Conservation (phyloP, 1,139 yeast species). For the Sugiyamaella grinbergsii region DNA sequence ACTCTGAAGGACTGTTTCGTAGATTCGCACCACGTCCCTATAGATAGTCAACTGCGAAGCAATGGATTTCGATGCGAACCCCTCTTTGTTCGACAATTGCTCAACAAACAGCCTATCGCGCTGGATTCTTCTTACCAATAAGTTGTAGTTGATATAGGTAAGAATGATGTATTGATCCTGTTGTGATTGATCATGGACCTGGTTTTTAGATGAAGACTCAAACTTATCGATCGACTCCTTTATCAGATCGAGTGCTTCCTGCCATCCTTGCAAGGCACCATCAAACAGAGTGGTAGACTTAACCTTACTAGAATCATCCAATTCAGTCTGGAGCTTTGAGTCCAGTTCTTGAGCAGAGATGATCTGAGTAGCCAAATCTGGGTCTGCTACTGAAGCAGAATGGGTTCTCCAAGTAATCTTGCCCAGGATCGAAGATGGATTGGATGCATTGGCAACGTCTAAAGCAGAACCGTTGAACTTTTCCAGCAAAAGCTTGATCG, state of each 20-base stretch:
- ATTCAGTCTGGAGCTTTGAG: constrained; percentile 26
- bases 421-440: constrained; percentile 35
- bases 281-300: constrained; percentile 48
- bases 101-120: constrained; percentile 63
- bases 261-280: constrained; percentile 54
- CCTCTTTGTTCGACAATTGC: constrained; percentile 37
- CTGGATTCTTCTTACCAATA: constrained; percentile 64
- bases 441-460: constrained; percentile 25
- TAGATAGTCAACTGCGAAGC: constrained; percentile 43
- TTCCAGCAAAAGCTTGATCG: constrained; percentile 26
- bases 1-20: constrained; percentile 52
- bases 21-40: constrained; percentile 54
- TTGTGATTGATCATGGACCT: constrained; percentile 49
- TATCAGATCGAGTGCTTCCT: constrained; percentile 57
- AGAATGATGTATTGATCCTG: constrained; percentile 76
- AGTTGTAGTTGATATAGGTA: constrained; percentile 72
- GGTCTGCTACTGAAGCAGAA: constrained; percentile 66
- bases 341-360: constrained; percentile 40
- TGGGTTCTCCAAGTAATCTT: constrained; percentile 72
- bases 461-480: constrained; percentile 27
- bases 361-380: constrained; percentile 68
- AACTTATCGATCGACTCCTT: constrained; percentile 51
- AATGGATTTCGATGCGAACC: constrained; percentile 29
- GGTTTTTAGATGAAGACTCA: constrained; percentile 46
- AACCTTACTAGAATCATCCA: constrained; percentile 30